A percentile compares a stretch with the other conserved stretches of the same genome.
phyloP scores from a whole-genome alignment of 202 grass and related monocot species.

The Cymbopogon flexuosus region DNA sequence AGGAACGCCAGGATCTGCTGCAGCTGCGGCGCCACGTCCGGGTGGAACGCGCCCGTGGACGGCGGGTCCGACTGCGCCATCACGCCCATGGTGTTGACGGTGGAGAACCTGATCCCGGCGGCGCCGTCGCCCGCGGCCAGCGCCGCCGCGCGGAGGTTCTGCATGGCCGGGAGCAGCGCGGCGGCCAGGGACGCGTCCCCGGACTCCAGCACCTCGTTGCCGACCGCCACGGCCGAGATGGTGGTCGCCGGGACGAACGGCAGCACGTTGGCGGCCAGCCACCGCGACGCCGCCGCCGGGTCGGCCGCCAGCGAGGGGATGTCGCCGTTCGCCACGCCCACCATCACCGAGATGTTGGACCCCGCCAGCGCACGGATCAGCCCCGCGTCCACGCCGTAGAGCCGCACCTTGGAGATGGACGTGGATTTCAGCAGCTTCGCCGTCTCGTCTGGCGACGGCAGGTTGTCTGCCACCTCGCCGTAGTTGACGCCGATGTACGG shows the following conservation, averaged over 20 bases:
- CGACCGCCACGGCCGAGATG: constrained; percentile 66
- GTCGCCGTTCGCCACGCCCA: constrained; percentile 86
- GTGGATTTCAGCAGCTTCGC: constrained; percentile 67
- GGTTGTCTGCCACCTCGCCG: constrained; percentile 93
- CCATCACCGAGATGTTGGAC: constrained; percentile 51
- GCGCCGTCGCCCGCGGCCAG: constrained; percentile 36
- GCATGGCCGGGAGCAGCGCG: constrained; percentile 80
- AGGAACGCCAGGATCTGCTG: constrained; percentile 67
- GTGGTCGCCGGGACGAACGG: constrained; percentile 58
- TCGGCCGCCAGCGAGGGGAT: constrained; percentile 77
- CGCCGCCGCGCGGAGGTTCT: constrained; percentile 70
- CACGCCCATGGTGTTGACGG: constrained; percentile 90
- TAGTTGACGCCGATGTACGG: constrained; percentile 89
- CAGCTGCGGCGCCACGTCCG: constrained; percentile 52
- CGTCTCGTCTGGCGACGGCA: constrained; percentile 65
- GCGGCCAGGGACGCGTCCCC: constrained; percentile 58
- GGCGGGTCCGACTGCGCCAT: constrained; percentile 85
- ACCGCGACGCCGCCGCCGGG: constrained; percentile 54
- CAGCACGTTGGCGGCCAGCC: constrained; percentile 83
- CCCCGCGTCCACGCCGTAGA: constrained; percentile 71
- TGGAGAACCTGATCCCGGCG: constrained; percentile 54
- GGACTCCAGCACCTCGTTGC: constrained; percentile 89
- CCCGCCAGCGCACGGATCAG: constrained; percentile 76
- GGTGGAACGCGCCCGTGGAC: constrained; percentile 71
- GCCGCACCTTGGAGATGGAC: constrained; percentile 63